A percentile compares a stretch with the other conserved stretches of the same genome.
Conservation (phyloP, 805 yeast genomes). For the Saturnispora dispora region DNA sequence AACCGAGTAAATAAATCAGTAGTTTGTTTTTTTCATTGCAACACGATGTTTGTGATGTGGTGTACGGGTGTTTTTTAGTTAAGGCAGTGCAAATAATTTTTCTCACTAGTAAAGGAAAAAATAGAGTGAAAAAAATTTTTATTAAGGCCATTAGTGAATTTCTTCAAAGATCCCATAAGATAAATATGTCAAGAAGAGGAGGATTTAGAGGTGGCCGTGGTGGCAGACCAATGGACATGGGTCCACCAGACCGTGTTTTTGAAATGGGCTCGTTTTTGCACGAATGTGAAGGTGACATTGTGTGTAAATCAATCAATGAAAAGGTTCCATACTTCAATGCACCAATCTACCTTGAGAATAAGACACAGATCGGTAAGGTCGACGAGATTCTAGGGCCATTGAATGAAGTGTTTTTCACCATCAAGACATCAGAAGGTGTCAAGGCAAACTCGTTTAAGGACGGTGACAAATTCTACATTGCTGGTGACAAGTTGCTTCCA, state of each 20-base stretch:
- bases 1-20: not conserved
- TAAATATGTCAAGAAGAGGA: constrained; percentile 56
- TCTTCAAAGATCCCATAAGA: not conserved
- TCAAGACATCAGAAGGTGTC: constrained; percentile 93
- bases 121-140: not conserved
- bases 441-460: constrained; percentile 87
- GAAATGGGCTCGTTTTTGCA: constrained; percentile 93
- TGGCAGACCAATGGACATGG: constrained; percentile 65
- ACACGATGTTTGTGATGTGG: not conserved
- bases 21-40: too few species aligned
- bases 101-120: not conserved
- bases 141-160: not conserved
- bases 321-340: constrained; percentile 98
- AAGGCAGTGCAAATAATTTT: not conserved
- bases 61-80: not conserved
- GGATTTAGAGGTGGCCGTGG: constrained; percentile 66
- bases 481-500: constrained; percentile 91
- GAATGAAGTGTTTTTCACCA: constrained; percentile 95
- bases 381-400: constrained; percentile 97
- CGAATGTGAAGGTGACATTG: constrained; percentile 94
- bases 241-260: constrained; percentile 91
- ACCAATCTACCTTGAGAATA: constrained; percentile 93
- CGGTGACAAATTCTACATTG: constrained; percentile 94
- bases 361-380: constrained; percentile 92
- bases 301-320: constrained; percentile 88